Evolutionary conservation across 2,329 filamentous ascomycete genomes (phyloP), one percentile per base, ranked within the genome.

Genomic region (Colletotrichum gloeosporioides): DNA sequence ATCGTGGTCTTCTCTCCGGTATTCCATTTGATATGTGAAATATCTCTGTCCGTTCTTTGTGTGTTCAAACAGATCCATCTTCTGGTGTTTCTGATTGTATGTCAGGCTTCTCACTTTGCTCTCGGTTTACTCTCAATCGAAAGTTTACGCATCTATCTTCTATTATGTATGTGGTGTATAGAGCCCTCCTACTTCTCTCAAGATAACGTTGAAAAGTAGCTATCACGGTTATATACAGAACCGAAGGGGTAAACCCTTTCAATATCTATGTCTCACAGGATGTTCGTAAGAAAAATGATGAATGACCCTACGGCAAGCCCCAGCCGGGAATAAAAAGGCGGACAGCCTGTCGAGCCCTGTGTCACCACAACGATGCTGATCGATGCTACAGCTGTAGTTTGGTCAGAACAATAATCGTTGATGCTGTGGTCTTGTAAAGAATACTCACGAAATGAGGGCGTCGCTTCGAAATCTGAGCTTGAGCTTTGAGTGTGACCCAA

Each of bases 171-270:
- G 13, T 57, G 1, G 16, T 27, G 6, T 8, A 16, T 4, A 27
- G 53, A 57, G 53, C 25, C 0, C 8, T 57, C 15, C 22, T 16
- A 8, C 53, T 57, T 9, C 22, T 57, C 53, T 1, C 4, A 57
- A 16, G 1, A 8, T 22, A 57, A 6, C 7, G 53, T 25, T 1
- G 7, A 29, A 29, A 29, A 2, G 22, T 27, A 57, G 2, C 22
- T 13, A 22, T 10, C 53, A 1, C 7, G 53, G 22, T 57, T 3
- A 9, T 57, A 3, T 5, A 57, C 53, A 57, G 53, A 57, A 2
- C 1, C 16, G 2, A 27, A 16, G 4, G 22, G 0, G 7, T 0
- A 22, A 57, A 16, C 25, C 1, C 13, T 57, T 29, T 13, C 4
- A 6, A 9, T 2, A 22, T 25, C 13, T 27, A 27, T n/a, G 10